A percentile compares a stretch with the other conserved stretches of the same genome.
These are phyloP conservation scores for Hyphodiscus sp. DNA, from an alignment of 2,329 filamentous ascomycete genomes.

Conservation along the genomic window DNA sequence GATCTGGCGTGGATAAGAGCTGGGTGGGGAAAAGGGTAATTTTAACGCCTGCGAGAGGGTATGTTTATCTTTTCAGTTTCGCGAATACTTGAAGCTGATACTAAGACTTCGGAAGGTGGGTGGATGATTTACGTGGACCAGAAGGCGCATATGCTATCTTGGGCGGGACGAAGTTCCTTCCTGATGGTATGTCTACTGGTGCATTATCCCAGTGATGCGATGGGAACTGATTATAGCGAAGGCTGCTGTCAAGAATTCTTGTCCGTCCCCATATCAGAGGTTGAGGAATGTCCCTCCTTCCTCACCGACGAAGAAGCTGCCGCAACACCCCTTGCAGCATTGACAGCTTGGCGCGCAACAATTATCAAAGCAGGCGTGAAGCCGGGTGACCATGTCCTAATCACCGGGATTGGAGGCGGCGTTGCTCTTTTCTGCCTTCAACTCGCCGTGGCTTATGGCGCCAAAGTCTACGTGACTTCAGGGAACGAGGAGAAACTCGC, in stretches of 20 bases:
- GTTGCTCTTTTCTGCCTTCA: conserved; percentile 75
- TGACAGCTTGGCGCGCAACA: conserved; percentile 82
- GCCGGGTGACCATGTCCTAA: conserved; percentile 63
- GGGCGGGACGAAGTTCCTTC: neutral
- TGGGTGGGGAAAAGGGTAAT: too few relatives aligned
- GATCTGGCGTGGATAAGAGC: too few relatives aligned
- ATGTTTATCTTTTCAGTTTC: too few relatives aligned
- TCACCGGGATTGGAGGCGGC: conserved; percentile 87
- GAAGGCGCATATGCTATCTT: too few relatives aligned
- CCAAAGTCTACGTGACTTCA: conserved; percentile 31
- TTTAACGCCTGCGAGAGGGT: too few relatives aligned
- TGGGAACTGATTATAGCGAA: neutral
- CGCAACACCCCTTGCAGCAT: conserved; percentile 71
- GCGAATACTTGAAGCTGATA: too few relatives aligned
- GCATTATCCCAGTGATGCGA: neutral
- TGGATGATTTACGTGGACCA: too few relatives aligned
- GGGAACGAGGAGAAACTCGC: conserved; percentile 60
- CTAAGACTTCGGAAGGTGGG: too few relatives aligned
- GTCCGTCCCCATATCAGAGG: conserved; percentile 58
- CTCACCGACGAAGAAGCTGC: conserved; percentile 68
- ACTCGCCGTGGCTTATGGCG: conserved; percentile 66
- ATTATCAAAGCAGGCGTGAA: conserved; percentile 64
- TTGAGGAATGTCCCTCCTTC: conserved; percentile 69
- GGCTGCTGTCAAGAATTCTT: conserved; percentile 54
- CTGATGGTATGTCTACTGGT: neutral